Percentiles rank a stretch among this genome's conserved stretches.
Evolutionary conservation across 83 land plant genomes (phyloP).

Genomic region (Picea abies): DNA sequence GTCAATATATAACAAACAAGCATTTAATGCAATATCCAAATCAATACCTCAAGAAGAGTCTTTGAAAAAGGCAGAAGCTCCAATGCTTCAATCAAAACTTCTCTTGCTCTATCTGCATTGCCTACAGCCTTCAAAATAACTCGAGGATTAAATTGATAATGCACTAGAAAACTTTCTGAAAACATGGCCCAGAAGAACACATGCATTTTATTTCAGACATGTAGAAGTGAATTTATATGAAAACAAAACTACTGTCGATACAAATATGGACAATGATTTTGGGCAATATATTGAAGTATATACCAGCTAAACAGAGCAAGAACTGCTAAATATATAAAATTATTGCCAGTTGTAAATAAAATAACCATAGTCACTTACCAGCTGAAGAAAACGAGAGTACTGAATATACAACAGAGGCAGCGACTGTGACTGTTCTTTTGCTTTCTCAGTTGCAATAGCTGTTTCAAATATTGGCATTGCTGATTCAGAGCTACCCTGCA

Average conservation of each 20-base stretch:
- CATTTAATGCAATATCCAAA: too few relatives aligned
- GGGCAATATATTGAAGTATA: neutral
- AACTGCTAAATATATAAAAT: neutral
- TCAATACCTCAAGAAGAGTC: constrained; percentile 69
- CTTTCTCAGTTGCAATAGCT: constrained; percentile 77
- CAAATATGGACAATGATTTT: neutral
- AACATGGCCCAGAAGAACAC: neutral
- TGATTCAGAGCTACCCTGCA: constrained; percentile 78
- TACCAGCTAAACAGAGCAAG: neutral
- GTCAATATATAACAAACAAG: too few relatives aligned
- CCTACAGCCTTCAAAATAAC: constrained; percentile 48
- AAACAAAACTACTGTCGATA: neutral
- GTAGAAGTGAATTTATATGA: neutral
- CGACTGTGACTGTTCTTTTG: constrained; percentile 76
- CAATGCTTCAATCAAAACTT: constrained; percentile 47
- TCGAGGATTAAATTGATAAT: neutral
- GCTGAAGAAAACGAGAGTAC: constrained; percentile 75
- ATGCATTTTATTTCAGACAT: neutral
- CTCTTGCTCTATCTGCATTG: constrained; percentile 74
- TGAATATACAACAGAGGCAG: constrained; percentile 77
- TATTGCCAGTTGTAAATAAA: neutral
- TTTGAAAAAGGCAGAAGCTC: constrained; percentile 63
- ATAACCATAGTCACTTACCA: constrained; percentile 66
- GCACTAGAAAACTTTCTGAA: neutral
- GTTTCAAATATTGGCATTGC: constrained; percentile 73